Conservation (phyloP, 2,329 filamentous ascomycete species). For the Talaromyces sp. region DNA sequence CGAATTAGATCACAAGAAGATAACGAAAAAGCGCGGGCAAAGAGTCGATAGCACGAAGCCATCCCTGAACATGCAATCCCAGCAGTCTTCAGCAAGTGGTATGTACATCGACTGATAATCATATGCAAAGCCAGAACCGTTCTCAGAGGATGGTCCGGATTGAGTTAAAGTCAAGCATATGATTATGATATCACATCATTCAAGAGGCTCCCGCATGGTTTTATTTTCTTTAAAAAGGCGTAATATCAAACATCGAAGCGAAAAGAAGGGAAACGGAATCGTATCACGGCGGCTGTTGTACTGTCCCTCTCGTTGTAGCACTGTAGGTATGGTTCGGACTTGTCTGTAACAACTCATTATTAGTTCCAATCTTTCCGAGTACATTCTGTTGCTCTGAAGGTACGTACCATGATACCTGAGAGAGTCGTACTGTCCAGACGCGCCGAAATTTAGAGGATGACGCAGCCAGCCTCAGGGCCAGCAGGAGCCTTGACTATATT, state of each 20-base stretch:
- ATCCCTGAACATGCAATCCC: background rate
- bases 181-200: background rate
- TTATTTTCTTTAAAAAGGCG: background rate
- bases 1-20: background rate
- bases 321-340: background rate
- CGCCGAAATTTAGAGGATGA: conserved; percentile 9
- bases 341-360: background rate
- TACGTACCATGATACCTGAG: background rate
- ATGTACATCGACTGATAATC: background rate
- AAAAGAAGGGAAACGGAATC: background rate
- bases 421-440: background rate
- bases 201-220: background rate
- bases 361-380: background rate
- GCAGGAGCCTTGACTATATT: conserved; percentile 3
- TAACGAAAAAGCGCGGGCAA: background rate
- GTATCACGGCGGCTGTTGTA: background rate
- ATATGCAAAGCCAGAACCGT: background rate
- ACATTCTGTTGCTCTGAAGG: background rate
- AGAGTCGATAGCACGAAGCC: background rate
- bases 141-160: background rate
- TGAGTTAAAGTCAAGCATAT: background rate
- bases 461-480: background rate
- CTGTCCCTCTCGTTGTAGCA: background rate
- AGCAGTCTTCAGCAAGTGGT: too few species aligned
- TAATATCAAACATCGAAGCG: background rate